Percentiles rank a stretch among this genome's conserved stretches.
Conservation (phyloP, 2,329 filamentous ascomycete genomes). For the Cladorrhinum sp. region DNA sequence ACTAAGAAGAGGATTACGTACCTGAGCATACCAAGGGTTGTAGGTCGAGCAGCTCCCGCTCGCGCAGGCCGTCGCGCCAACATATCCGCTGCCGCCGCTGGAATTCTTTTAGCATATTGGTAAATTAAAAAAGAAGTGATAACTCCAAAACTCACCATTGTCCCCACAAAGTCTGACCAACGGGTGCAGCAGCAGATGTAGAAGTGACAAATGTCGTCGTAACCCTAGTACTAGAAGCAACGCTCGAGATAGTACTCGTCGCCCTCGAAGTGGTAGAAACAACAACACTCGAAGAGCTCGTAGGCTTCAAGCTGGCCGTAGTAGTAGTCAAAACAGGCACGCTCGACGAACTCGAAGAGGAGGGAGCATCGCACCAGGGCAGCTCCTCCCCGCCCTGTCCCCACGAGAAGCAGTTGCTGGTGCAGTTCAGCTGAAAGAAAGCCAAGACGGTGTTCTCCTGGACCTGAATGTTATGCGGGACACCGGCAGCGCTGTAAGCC, state of each 20-base stretch:
- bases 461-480: slow-evolving; percentile 39
- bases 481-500: slow-evolving; percentile 38
- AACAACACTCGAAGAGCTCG: neutral
- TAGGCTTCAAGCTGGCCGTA: neutral
- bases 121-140: neutral
- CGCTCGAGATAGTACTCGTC: neutral
- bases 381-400: slow-evolving; percentile 28
- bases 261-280: neutral
- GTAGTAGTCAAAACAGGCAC: neutral
- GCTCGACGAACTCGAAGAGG: neutral
- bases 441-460: slow-evolving; percentile 37
- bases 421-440: slow-evolving; percentile 39
- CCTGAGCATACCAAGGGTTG: slow-evolving; percentile 18
- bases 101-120: neutral
- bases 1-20: too few relatives aligned
- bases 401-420: slow-evolving; percentile 37
- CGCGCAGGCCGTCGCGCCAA: slow-evolving; percentile 9
- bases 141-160: slow-evolving; percentile 19
- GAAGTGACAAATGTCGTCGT: neutral
- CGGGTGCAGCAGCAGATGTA: neutral
- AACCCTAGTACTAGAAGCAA: neutral
- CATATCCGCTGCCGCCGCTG: slow-evolving; percentile 17
- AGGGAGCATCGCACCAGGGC: neutral
- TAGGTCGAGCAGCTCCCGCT: slow-evolving; percentile 14
- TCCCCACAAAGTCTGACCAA: neutral